Evolutionary conservation across 805 yeast species (phyloP).

Genomic region (Candida railenensis): DNA sequence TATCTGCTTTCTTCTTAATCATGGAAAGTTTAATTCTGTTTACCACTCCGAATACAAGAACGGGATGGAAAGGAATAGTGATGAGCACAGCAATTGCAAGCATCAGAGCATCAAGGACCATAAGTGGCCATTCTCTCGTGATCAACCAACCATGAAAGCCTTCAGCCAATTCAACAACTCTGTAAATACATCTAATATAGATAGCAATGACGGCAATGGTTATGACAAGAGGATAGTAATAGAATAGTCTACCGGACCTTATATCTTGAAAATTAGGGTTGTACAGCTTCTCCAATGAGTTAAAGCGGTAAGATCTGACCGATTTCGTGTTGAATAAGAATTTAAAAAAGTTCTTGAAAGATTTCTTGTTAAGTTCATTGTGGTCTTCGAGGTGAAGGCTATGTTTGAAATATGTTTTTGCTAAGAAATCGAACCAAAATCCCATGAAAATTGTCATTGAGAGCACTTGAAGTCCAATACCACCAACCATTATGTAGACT

Average conservation of each 20-base stretch:
- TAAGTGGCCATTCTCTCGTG: constrained; percentile 33
- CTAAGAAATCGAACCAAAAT: constrained; percentile 37
- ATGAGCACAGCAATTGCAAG: constrained; percentile 34
- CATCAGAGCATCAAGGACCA: constrained; percentile 40
- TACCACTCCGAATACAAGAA: constrained; percentile 29
- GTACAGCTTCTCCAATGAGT: constrained; percentile 28
- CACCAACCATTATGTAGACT: constrained; percentile 35
- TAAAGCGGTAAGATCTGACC: constrained; percentile 18
- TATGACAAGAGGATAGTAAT: constrained; percentile 33
- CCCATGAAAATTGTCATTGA: constrained; percentile 36
- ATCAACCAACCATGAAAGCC: constrained; percentile 38
- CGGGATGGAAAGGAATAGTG: constrained; percentile 40
- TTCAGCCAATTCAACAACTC: constrained; percentile 41
- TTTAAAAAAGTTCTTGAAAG: constrained; percentile 25
- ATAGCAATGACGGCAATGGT: constrained; percentile 30
- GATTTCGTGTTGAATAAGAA: constrained; percentile 26
- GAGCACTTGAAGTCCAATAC: constrained; percentile 35
- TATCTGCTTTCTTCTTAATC: constrained; percentile 24
- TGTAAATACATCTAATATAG: constrained; percentile 36
- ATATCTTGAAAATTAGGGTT: constrained; percentile 23
- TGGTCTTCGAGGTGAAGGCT: constrained; percentile 7
- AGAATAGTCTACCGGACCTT: constrained; percentile 23
- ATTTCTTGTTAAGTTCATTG: constrained; percentile 17
- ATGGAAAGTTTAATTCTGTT: constrained; percentile 26
- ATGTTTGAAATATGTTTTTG: constrained; percentile 29